Percentiles rank a stretch among this genome's conserved stretches.
These are phyloP conservation scores for Escallonia rubra DNA, from an alignment of 129 eudicot species.

Conservation along the genomic window DNA sequence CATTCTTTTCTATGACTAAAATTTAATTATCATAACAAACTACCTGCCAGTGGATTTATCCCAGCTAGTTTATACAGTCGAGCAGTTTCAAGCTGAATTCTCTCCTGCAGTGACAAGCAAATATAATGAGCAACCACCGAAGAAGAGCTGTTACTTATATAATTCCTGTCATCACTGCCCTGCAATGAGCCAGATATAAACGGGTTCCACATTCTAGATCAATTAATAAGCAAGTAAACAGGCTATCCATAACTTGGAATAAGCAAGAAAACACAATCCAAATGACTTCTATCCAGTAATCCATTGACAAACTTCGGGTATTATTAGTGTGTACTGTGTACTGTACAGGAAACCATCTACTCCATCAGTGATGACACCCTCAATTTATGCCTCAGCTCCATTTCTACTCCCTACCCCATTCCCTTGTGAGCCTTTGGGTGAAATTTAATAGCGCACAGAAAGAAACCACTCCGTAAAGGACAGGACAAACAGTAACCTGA, in stretches of 20 bases:
- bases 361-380: no score
- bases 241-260: neutral
- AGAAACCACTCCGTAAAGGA: conserved; percentile 3
- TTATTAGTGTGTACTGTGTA: no score
- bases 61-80: conserved; percentile 92
- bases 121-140: neutral
- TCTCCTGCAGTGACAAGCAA: conserved; percentile 56
- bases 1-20: no score
- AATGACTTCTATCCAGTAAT: no score
- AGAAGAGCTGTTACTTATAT: neutral
- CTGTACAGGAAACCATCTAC: no score
- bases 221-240: neutral
- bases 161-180: neutral
- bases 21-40: neutral
- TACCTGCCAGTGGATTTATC: conserved; percentile 95
- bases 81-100: conserved; percentile 92
- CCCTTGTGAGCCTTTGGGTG: neutral
- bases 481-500: conserved; percentile 59
- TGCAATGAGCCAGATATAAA: neutral
- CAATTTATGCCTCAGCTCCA: neutral
- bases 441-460: neutral
- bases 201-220: neutral
- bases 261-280: neutral
- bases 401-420: neutral
- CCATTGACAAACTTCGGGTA: no score